A percentile compares a stretch with the other conserved stretches of the same genome.
phyloP scores from a whole-genome alignment of 2,329 filamentous ascomycete genomes.

The Kalmusia sp. region DNA sequence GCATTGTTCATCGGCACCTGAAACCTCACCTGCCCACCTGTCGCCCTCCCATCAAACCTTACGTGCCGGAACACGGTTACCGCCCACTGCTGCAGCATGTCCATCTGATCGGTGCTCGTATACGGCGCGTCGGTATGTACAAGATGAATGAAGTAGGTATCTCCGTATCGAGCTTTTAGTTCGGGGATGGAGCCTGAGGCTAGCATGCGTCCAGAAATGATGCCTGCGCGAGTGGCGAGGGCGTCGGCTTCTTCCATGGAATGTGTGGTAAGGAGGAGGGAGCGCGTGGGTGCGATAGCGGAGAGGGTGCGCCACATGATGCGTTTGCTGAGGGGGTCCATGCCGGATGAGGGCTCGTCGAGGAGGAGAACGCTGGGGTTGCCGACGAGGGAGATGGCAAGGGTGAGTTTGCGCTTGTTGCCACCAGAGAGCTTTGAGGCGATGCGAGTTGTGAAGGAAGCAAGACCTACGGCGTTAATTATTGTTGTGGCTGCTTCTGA shows the following conservation, averaged over 20 bases:
- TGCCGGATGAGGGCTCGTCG: slow-evolving; percentile 84
- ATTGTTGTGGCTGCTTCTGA: slow-evolving; percentile 76
- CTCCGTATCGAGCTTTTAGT: slow-evolving; percentile 74
- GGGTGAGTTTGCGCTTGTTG: slow-evolving; percentile 87
- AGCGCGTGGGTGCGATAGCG: slow-evolving; percentile 77
- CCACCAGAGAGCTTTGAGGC: slow-evolving; percentile 81
- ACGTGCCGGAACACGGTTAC: slow-evolving; percentile 64
- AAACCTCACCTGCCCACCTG: slow-evolving; percentile 83
- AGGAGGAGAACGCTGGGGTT: slow-evolving; percentile 89
- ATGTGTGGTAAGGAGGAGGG: slow-evolving; percentile 86
- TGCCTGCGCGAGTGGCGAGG: slow-evolving; percentile 83
- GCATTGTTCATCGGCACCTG: slow-evolving; percentile 64
- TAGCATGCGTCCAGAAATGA: slow-evolving; percentile 81
- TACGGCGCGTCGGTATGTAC: slow-evolving; percentile 76
- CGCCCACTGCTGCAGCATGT: slow-evolving; percentile 70
- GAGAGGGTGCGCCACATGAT: slow-evolving; percentile 93
- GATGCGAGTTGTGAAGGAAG: slow-evolving; percentile 73
- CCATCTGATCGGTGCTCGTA: slow-evolving; percentile 70
- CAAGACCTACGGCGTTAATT: slow-evolving; percentile 77
- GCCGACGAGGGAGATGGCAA: slow-evolving; percentile 88
- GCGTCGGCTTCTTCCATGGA: slow-evolving; percentile 91
- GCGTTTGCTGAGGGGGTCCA: slow-evolving; percentile 81
- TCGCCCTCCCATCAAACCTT: slow-evolving; percentile 59
- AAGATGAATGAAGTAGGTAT: slow-evolving; percentile 79
- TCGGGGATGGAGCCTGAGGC: slow-evolving; percentile 78